Evolutionary conservation across 192 early-diverging fungal genomes (phyloP), one percentile per base, ranked within the genome.

Genomic region (Coemansia sp.): DNA sequence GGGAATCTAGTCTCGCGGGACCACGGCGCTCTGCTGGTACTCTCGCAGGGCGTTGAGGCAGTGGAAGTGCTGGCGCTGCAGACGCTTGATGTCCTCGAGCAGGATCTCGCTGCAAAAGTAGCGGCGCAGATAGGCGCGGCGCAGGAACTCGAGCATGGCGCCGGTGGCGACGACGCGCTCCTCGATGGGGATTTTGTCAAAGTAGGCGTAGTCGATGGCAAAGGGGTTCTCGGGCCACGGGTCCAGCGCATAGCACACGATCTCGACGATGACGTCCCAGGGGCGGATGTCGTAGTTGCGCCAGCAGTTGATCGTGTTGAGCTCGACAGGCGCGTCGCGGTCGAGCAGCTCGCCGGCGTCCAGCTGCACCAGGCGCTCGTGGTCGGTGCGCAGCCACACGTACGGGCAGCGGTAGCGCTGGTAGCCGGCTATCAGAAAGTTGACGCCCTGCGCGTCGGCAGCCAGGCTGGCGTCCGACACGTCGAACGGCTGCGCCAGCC

Each of bases 201-300:
- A 85, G 34, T 82, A 85, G 15, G 62, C 60, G 45, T 80, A 79
- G 36, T 84, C 77, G 17, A 87, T 72, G 29, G 80, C 71, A 61
- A 85, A 87, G 1, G 86, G 86, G 61, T 87, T 87, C 39, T 80
- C 65, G 1, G 83, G 83, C 26, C 81, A 75, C 34, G 76, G 79
- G 27, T 55, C 58, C 47, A 84, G 42, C 8, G 83, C 74, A 14
- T 81, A 63, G 27, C 75, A 77, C 10, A 87, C 80, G 15, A 87
- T 79, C 64, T 87, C 86, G 11, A 82, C 86, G 31, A 87, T 66
- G 7, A 87, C 81, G 43, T 87, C 83, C 81, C 84, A 83, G 3
- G 83, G 72, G 2, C 78, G 56, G 14, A 85, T 73, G 52, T 87
- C 84, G 70, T 66, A 79, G 11, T 76, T 65, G 20, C 81, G 77